Percentiles rank a stretch among this genome's conserved stretches.
phyloP scores from a whole-genome alignment of 1,284 basidiomycete genomes.

The Hemileia vastatrix region DNA sequence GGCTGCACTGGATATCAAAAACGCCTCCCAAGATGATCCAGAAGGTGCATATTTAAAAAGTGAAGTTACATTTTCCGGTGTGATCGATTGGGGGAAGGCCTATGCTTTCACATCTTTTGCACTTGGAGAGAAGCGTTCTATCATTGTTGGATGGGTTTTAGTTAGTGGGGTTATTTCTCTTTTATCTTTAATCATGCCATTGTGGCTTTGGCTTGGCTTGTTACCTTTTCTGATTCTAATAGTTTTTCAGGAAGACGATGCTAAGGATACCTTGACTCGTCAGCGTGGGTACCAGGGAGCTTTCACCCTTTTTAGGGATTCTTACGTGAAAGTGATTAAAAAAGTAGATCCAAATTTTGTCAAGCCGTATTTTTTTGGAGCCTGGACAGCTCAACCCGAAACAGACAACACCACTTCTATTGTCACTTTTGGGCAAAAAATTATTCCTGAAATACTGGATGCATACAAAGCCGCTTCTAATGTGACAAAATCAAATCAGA shows the following conservation, averaged over 20 bases:
- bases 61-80: conserved; percentile 21
- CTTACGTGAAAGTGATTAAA: conserved; percentile 27
- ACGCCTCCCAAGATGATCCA: background rate
- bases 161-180: conserved; percentile 4
- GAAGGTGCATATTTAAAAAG: conserved; percentile 2
- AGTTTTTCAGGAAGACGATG: conserved; percentile 24
- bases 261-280: conserved; percentile 15
- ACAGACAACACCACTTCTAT: conserved; percentile 26
- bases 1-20: conserved; percentile 25
- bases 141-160: conserved; percentile 31
- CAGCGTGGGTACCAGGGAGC: conserved; percentile 29
- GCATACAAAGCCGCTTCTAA: conserved; percentile 25
- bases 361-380: too few relatives aligned
- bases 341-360: conserved; percentile 25
- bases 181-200: background rate
- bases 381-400: conserved; percentile 26
- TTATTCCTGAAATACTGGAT: conserved; percentile 27
- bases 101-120: conserved; percentile 32
- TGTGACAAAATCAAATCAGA: conserved; percentile 15
- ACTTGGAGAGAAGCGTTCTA: conserved; percentile 17
- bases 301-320: conserved; percentile 32
- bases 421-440: conserved; percentile 30
- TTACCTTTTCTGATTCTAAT: background rate
- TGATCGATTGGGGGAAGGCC: conserved; percentile 30
- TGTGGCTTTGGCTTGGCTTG: background rate